Evolutionary conservation across 805 yeast genomes (phyloP).

Genomic region (Monosporozyma aerobia): DNA sequence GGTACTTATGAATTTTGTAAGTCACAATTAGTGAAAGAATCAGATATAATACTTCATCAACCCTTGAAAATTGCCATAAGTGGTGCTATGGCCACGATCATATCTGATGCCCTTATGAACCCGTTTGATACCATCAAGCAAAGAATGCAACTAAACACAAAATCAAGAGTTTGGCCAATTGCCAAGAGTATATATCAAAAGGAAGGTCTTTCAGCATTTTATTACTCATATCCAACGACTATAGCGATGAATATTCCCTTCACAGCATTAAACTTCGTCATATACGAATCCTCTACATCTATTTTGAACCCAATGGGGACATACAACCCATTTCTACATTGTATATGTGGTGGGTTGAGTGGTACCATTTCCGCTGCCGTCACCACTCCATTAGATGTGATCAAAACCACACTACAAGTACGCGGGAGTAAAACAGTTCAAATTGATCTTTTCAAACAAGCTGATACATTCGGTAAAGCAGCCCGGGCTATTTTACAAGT

Average conservation of each 20-base stretch:
- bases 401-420: slow-evolving; percentile 87
- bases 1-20: slow-evolving; percentile 79
- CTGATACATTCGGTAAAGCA: slow-evolving; percentile 67
- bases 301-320: slow-evolving; percentile 68
- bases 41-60: slow-evolving; percentile 39
- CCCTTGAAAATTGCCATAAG: slow-evolving; percentile 80
- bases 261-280: slow-evolving; percentile 88
- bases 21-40: slow-evolving; percentile 25
- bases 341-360: slow-evolving; percentile 86
- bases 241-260: slow-evolving; percentile 88
- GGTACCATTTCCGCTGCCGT: slow-evolving; percentile 94
- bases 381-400: slow-evolving; percentile 93
- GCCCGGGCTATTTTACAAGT: slow-evolving; percentile 54
- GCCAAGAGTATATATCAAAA: slow-evolving; percentile 40
- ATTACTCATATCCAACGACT: slow-evolving; percentile 91
- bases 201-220: slow-evolving; percentile 75
- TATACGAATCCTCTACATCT: slow-evolving; percentile 79
- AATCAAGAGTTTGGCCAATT: slow-evolving; percentile 18
- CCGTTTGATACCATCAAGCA: slow-evolving; percentile 96
- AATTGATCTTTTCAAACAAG: slow-evolving; percentile 34
- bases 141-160: slow-evolving; percentile 64
- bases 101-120: slow-evolving; percentile 93
- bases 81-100: slow-evolving; percentile 86
- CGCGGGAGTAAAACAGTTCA: slow-evolving; percentile 44
- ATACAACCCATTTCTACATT: slow-evolving; percentile 87